Conservation (phyloP, 1,284 basidiomycete species). For the Rhodofomes roseus region DNA sequence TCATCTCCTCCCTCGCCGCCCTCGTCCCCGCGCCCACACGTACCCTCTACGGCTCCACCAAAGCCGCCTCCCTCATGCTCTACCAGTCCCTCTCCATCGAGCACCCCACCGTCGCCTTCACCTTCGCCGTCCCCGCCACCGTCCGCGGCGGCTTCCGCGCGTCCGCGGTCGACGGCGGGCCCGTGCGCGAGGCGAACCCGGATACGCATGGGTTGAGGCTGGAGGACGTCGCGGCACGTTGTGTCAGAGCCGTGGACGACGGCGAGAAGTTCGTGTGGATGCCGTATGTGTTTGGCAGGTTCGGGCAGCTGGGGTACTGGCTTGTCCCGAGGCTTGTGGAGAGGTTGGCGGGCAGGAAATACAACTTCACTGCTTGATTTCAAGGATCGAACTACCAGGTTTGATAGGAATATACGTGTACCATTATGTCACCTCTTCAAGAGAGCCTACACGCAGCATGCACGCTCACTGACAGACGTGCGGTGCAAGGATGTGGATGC, state of each 20-base stretch:
- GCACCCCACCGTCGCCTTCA: slow-evolving; percentile 61
- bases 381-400: too few relatives aligned
- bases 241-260: slow-evolving; percentile 54
- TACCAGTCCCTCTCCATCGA: slow-evolving; percentile 81
- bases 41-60: slow-evolving; percentile 81
- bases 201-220: slow-evolving; percentile 53
- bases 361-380: slow-evolving; percentile 38
- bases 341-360: slow-evolving; percentile 55
- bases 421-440: too few relatives aligned
- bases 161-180: slow-evolving; percentile 66
- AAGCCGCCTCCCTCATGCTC: slow-evolving; percentile 75
- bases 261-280: slow-evolving; percentile 55
- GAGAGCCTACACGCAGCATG: too few relatives aligned
- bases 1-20: slow-evolving; percentile 80
- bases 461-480: too few relatives aligned
- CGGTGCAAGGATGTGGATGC: too few relatives aligned
- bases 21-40: slow-evolving; percentile 85
- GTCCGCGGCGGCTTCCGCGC: slow-evolving; percentile 78
- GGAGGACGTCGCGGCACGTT: slow-evolving; percentile 50
- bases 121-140: slow-evolving; percentile 55
- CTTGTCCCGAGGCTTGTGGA: slow-evolving; percentile 55
- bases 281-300: slow-evolving; percentile 33
- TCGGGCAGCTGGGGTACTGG: slow-evolving; percentile 58
- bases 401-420: too few relatives aligned
- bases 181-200: slow-evolving; percentile 46